Conservation (phyloP, 108 stramenopile species). For the Skeletonema marinoi region DNA sequence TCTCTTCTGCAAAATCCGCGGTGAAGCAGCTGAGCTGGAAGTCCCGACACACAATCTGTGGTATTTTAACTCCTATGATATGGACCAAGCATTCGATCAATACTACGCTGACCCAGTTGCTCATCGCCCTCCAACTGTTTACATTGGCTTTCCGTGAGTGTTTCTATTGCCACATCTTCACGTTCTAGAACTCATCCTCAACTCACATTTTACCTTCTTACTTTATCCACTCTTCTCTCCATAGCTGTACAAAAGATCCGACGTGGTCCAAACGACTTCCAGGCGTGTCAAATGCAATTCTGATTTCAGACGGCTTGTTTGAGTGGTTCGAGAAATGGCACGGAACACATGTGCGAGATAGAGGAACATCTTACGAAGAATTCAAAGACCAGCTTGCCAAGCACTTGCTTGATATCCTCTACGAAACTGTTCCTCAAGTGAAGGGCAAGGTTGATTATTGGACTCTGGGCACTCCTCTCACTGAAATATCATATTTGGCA, state of each 20-base stretch:
- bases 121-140: constrained; percentile 56
- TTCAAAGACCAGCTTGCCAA: constrained; percentile 55
- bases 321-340: constrained; percentile 59
- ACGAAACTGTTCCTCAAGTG: constrained; percentile 56
- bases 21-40: constrained; percentile 42
- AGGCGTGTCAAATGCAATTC: constrained; percentile 51
- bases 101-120: constrained; percentile 53
- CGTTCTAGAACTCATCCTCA: neutral
- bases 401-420: constrained; percentile 58
- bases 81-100: constrained; percentile 60
- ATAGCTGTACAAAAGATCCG: constrained; percentile 46
- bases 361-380: constrained; percentile 52
- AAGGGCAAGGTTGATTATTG: constrained; percentile 53
- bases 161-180: constrained; percentile 2
- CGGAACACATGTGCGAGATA: constrained; percentile 21
- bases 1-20: constrained; percentile 59
- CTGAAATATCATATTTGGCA: constrained; percentile 51
- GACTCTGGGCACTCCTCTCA: constrained; percentile 52
- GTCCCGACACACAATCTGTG: constrained; percentile 62
- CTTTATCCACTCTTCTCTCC: too few relatives aligned
- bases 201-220: too few relatives aligned
- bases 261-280: constrained; percentile 54
- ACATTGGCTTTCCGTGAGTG: constrained; percentile 54
- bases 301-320: constrained; percentile 58
- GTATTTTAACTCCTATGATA: constrained; percentile 63